Evolutionary conservation across 331 rosid species (phyloP).

Genomic region (Dryas integrifolia): DNA sequence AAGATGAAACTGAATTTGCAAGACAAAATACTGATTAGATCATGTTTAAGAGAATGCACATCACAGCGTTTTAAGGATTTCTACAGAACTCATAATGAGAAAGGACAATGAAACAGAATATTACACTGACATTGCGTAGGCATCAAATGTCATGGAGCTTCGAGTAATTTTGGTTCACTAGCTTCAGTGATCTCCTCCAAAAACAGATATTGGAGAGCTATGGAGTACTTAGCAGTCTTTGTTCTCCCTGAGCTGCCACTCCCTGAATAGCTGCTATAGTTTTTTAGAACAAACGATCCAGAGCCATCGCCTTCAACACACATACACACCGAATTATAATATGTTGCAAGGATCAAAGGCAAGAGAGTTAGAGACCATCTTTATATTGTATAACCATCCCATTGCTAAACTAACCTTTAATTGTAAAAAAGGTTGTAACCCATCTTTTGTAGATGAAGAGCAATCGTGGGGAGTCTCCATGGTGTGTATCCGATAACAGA

Average conservation of each 20-base stretch:
- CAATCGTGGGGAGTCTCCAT: slow-evolving; percentile 72
- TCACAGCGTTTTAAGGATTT: neutral
- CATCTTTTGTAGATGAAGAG: slow-evolving; percentile 87
- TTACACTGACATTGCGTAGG: neutral
- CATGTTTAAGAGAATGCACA: neutral
- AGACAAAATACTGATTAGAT: neutral
- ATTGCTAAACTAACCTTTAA: slow-evolving; percentile 43
- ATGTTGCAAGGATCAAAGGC: neutral
- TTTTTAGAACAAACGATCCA: slow-evolving; percentile 58
- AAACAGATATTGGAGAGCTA: slow-evolving; percentile 72
- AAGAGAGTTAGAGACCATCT: too few relatives aligned
- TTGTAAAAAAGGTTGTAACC: slow-evolving; percentile 68
- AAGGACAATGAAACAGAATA: slow-evolving; percentile 1
- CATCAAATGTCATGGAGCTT: neutral
- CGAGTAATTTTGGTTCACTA: slow-evolving; percentile 9
- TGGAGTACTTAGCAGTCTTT: slow-evolving; percentile 63
- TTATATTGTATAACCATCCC: neutral
- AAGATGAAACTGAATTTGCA: neutral
- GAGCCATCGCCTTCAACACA: slow-evolving; percentile 52
- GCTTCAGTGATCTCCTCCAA: slow-evolving; percentile 49
- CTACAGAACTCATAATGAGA: neutral
- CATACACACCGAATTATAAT: slow-evolving; percentile 2
- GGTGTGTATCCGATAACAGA: slow-evolving; percentile 74
- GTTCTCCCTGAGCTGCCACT: slow-evolving; percentile 25
- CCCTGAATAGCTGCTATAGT: slow-evolving; percentile 30